phyloP scores from a whole-genome alignment of 2,329 filamentous ascomycete species.

The Monilinia vaccinii-corymbosi region DNA sequence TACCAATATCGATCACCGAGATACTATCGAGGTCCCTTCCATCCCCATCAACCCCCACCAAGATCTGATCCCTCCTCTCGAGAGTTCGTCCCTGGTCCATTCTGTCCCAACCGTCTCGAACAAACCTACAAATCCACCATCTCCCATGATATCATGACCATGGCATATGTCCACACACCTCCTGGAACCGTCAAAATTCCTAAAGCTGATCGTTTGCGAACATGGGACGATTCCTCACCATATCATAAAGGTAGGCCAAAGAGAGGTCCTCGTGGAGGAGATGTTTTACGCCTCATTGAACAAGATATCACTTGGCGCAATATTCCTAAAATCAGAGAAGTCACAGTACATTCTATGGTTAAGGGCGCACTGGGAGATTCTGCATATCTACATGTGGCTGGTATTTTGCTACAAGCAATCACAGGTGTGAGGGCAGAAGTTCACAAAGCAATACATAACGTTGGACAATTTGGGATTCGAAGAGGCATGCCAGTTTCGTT shows the following conservation, averaged over 20 bases:
- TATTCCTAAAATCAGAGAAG: constrained; percentile 69
- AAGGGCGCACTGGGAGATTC: constrained; percentile 59
- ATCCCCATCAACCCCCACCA: constrained; percentile 84
- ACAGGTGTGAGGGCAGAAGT: constrained; percentile 65
- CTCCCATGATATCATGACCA: constrained; percentile 76
- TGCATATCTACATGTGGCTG: constrained; percentile 69
- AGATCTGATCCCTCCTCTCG: constrained; percentile 81
- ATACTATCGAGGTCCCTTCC: constrained; percentile 87
- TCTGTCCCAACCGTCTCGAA: constrained; percentile 75
- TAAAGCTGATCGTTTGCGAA: constrained; percentile 59
- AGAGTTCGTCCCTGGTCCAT: constrained; percentile 83
- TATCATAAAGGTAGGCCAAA: constrained; percentile 89
- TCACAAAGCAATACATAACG: constrained; percentile 60
- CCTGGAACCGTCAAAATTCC: constrained; percentile 57
- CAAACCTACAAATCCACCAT: constrained; percentile 86
- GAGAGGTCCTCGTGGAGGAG: constrained; percentile 73
- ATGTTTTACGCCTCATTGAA: constrained; percentile 63
- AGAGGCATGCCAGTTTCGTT: constrained; percentile 64
- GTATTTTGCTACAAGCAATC: constrained; percentile 78
- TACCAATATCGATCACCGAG: constrained; percentile 93
- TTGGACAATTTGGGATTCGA: constrained; percentile 66
- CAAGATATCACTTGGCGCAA: constrained; percentile 71
- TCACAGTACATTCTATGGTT: constrained; percentile 74
- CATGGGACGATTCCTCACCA: constrained; percentile 84
- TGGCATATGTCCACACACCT: constrained; percentile 78